Percentiles rank a stretch among this genome's conserved stretches.
phyloP scores from a whole-genome alignment of 2,329 filamentous ascomycete genomes.

The Lasiodiplodia theobromae region DNA sequence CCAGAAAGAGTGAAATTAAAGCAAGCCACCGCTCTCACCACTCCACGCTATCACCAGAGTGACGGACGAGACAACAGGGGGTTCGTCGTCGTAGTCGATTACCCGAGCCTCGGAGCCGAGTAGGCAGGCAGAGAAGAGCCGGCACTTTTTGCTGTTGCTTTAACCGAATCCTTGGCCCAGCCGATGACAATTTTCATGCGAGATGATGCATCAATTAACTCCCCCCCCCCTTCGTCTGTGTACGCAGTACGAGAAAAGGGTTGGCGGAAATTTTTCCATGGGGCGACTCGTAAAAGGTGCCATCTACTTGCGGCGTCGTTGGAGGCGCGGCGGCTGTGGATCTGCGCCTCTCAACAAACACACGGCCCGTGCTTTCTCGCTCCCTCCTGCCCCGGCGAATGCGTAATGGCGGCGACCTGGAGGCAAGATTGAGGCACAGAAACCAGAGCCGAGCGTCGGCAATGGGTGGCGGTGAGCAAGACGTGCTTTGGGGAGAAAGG shows the following conservation, averaged over 20 bases:
- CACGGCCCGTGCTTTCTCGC: not conserved
- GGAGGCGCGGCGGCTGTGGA: not conserved
- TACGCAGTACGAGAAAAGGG: too few species aligned
- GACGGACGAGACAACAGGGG: not conserved
- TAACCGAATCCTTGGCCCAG: not conserved
- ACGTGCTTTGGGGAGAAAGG: too few species aligned
- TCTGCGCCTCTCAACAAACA: not conserved
- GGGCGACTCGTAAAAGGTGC: not conserved
- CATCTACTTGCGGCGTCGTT: not conserved
- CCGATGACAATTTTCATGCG: conserved; percentile 5
- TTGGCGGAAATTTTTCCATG: not conserved
- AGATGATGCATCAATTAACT: not conserved
- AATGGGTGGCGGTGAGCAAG: too few species aligned
- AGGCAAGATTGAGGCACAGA: not conserved
- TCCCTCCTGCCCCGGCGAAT: not conserved
- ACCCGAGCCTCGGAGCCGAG: conserved; percentile 17
- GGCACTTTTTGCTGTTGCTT: not conserved
- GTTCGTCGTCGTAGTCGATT: not conserved
- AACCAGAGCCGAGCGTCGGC: too few species aligned
- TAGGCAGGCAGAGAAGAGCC: not conserved
- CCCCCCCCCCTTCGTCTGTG: not conserved
- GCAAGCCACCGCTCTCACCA: too few species aligned
- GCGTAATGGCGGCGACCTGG: not conserved
- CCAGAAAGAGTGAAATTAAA: too few species aligned
- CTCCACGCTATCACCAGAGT: not conserved